phyloP scores from a whole-genome alignment of 768 basidiomycete species.

The Termitomyces sp. region DNA sequence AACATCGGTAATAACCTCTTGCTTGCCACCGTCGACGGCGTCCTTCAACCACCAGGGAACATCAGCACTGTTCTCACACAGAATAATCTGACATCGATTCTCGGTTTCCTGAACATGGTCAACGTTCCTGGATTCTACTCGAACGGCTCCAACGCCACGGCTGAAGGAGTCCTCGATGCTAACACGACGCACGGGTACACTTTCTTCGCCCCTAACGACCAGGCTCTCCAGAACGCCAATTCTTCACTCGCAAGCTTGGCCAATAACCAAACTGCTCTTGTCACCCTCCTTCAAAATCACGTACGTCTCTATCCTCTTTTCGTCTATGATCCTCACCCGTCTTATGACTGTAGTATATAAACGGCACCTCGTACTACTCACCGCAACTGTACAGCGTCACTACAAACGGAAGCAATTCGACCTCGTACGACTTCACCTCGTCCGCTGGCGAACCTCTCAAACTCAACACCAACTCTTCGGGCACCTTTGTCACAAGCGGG shows the following conservation, averaged over 20 bases:
- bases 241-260: slow-evolving; percentile 28
- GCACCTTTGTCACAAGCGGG: slow-evolving; percentile 47
- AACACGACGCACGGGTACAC: slow-evolving; percentile 50
- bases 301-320: slow-evolving; percentile 32
- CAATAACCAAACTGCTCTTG: slow-evolving; percentile 44
- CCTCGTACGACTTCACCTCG: slow-evolving; percentile 31
- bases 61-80: slow-evolving; percentile 38
- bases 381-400: slow-evolving; percentile 29
- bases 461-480: slow-evolving; percentile 53
- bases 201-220: slow-evolving; percentile 60
- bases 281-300: slow-evolving; percentile 53
- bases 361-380: slow-evolving; percentile 67
- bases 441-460: slow-evolving; percentile 53
- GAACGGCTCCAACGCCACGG: slow-evolving; percentile 32
- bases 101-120: slow-evolving; percentile 23
- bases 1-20: slow-evolving; percentile 31
- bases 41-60: slow-evolving; percentile 51
- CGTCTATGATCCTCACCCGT: not conserved
- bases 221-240: slow-evolving; percentile 38
- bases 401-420: not conserved
- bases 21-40: slow-evolving; percentile 46
- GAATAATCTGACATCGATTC: slow-evolving; percentile 40
- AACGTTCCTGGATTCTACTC: slow-evolving; percentile 17
- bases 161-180: slow-evolving; percentile 29
- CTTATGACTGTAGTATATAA: slow-evolving; percentile 45